These are phyloP conservation scores for Moricandia moricandioides DNA, from an alignment of 345 rosid species.

Conservation along the genomic window DNA sequence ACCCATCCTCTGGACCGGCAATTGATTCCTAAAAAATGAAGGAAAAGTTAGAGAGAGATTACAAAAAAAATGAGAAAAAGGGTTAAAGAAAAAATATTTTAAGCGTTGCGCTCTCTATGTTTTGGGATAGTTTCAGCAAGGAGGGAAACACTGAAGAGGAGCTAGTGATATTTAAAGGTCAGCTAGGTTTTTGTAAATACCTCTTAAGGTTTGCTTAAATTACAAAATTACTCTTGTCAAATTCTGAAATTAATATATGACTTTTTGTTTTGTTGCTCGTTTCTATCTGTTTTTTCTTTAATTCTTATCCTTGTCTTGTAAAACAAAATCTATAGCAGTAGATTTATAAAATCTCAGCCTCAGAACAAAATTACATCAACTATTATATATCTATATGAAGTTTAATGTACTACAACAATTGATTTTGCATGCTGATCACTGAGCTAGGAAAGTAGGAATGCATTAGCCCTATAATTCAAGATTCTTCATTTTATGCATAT, in stretches of 20 bases:
- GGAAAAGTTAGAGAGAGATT: not conserved
- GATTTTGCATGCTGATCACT: no score
- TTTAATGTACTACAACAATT: no score
- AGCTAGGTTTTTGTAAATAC: not conserved
- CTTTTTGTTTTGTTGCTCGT: not conserved
- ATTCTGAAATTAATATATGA: not conserved
- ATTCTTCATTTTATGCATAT: not conserved
- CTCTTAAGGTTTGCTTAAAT: not conserved
- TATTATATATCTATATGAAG: no score
- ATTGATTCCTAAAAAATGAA: conserved; percentile 24
- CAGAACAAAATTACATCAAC: no score
- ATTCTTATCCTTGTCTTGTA: not conserved
- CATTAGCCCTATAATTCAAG: not conserved
- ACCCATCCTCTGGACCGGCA: conserved; percentile 28
- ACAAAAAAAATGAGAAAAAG: not conserved
- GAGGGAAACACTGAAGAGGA: conserved; percentile 1
- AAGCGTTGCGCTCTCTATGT: conserved; percentile 17
- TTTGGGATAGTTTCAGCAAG: conserved; percentile 17
- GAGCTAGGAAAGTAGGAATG: not conserved
- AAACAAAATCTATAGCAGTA: not conserved
- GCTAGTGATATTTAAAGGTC: conserved; percentile 17
- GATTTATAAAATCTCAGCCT: not conserved
- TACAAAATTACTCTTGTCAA: not conserved
- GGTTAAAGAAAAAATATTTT: conserved; percentile 22
- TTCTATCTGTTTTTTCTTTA: not conserved